Conservation (phyloP, 2,329 filamentous ascomycete species). For the Rutstroemia sp. region DNA sequence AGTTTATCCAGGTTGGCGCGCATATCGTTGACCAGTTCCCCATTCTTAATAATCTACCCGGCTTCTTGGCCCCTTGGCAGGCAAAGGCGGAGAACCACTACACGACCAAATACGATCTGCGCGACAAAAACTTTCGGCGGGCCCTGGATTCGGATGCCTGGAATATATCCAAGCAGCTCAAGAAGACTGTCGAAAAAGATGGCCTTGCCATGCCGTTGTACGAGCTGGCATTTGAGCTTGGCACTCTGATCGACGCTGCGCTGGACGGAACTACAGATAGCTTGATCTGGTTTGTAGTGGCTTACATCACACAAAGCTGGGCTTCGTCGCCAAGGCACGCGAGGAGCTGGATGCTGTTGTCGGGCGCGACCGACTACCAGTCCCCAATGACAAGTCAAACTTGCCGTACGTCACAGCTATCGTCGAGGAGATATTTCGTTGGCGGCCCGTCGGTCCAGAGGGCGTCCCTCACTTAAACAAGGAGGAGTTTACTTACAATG, state of each 20-base stretch:
- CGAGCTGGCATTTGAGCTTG: not conserved
- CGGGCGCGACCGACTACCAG: not conserved
- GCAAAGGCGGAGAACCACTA: slow-evolving; percentile 3
- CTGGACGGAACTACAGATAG: not conserved
- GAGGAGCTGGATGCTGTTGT: slow-evolving; percentile 4
- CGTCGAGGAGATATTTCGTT: slow-evolving; percentile 28
- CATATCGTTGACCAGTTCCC: slow-evolving; percentile 1
- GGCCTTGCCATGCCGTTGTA: not conserved
- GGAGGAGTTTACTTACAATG: slow-evolving; percentile 48
- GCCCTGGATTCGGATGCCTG: not conserved
- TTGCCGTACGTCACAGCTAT: slow-evolving; percentile 1
- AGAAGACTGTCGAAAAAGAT: not conserved
- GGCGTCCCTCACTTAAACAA: slow-evolving; percentile 41
- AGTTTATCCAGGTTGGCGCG: not conserved
- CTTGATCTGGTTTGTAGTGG: slow-evolving; percentile 1
- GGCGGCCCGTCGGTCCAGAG: slow-evolving; percentile 32
- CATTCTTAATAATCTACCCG: not conserved
- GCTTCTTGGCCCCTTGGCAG: slow-evolving; percentile 1
- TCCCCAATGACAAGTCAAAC: not conserved
- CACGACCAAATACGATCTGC: not conserved
- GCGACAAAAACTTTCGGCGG: not conserved
- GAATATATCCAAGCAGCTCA: slow-evolving; percentile 1
- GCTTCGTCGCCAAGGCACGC: slow-evolving; percentile 1
- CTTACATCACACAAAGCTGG: not conserved
- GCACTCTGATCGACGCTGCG: not conserved